Conservation (phyloP, 768 basidiomycete species). For the Steccherinum ochraceum region DNA sequence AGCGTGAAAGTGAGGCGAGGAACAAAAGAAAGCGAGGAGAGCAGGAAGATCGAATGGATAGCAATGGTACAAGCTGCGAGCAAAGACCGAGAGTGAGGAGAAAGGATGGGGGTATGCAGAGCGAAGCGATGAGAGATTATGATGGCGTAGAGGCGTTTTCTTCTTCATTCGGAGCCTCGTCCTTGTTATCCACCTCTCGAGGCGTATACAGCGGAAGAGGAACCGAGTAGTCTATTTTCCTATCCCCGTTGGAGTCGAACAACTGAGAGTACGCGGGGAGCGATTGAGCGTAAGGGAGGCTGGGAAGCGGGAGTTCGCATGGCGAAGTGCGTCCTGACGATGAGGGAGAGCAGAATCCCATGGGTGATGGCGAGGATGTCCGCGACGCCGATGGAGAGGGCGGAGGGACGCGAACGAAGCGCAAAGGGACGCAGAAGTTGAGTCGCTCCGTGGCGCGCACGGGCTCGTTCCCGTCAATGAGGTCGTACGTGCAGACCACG, state of each 20-base stretch:
- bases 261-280: slow-evolving; percentile 78
- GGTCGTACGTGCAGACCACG: slow-evolving; percentile 51
- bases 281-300: slow-evolving; percentile 19
- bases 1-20: neutral
- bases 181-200: neutral
- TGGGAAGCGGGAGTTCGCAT: slow-evolving; percentile 28
- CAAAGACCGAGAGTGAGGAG: neutral
- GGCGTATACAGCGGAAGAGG: slow-evolving; percentile 33
- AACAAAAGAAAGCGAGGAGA: neutral
- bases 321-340: slow-evolving; percentile 15
- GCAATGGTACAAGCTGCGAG: neutral
- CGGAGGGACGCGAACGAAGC: slow-evolving; percentile 14
- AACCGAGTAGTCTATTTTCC: slow-evolving; percentile 62
- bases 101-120: neutral
- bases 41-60: neutral
- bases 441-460: slow-evolving; percentile 16
- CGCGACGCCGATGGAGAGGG: slow-evolving; percentile 3
- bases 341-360: slow-evolving; percentile 22
- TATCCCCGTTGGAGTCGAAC: slow-evolving; percentile 68
- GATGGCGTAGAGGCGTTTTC: neutral
- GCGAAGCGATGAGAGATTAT: neutral
- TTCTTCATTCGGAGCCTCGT: neutral
- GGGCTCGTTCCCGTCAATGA: slow-evolving; percentile 27
- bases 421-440: slow-evolving; percentile 17
- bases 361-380: slow-evolving; percentile 19